phyloP scores from a whole-genome alignment of 169 alveolate genomes.

The Babesia gibsoni region DNA sequence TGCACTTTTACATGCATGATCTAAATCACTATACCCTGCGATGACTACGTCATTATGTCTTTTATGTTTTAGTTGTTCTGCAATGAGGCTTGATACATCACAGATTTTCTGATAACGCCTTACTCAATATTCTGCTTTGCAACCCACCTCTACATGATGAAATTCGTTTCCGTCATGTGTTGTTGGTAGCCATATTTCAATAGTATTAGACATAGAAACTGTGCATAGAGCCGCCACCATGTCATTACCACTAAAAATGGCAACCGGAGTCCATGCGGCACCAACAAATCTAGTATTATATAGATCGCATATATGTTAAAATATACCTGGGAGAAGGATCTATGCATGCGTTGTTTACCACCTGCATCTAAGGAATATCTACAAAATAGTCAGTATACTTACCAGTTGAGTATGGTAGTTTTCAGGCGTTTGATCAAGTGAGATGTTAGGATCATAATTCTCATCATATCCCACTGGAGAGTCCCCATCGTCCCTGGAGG shows the following conservation, averaged over 20 bases:
- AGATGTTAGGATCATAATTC: neutral
- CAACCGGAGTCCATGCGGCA: constrained; percentile 57
- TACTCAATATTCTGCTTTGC: neutral
- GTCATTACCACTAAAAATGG: neutral
- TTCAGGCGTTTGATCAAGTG: too few relatives aligned
- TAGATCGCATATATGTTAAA: neutral
- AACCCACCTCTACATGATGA: constrained; percentile 47
- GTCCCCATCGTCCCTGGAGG: neutral
- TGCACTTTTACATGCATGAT: neutral
- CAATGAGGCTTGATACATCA: constrained; percentile 18
- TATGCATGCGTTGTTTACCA: neutral
- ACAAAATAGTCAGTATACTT: too few relatives aligned
- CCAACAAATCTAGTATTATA: constrained; percentile 26
- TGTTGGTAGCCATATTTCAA: constrained; percentile 58
- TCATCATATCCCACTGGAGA: neutral
- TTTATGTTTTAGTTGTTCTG: neutral
- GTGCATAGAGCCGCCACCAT: constrained; percentile 38
- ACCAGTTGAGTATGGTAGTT: too few relatives aligned
- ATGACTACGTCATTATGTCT: neutral
- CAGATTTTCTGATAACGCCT: constrained; percentile 40
- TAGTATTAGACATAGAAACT: constrained; percentile 14
- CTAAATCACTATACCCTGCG: neutral
- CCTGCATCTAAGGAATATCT: too few relatives aligned
- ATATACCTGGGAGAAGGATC: constrained; percentile 31
- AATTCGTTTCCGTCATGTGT: neutral